Conservation (phyloP, 306 rosid species). For the Cucurbita pepo region DNA sequence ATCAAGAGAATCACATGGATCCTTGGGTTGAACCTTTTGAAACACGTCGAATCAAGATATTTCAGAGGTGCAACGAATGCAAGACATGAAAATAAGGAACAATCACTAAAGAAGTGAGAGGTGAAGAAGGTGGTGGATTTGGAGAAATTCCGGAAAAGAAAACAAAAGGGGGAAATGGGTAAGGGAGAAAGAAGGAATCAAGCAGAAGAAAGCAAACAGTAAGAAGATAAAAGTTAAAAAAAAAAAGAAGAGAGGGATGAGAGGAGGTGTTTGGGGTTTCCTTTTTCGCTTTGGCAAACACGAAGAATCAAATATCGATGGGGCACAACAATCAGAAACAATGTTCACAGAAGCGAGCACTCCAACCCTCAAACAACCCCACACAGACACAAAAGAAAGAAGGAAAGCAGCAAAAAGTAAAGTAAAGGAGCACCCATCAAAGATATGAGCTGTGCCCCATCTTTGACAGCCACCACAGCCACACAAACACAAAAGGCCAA, state of each 20-base stretch:
- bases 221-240: neutral
- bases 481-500: slow-evolving; percentile 57
- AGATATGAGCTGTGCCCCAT: slow-evolving; percentile 58
- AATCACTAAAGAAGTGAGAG: neutral
- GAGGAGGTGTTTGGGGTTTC: neutral
- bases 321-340: slow-evolving; percentile 22
- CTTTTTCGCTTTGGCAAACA: neutral
- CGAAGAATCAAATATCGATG: slow-evolving; percentile 16
- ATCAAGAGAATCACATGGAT: neutral
- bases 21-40: neutral
- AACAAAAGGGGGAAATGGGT: neutral
- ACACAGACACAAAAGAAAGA: slow-evolving; percentile 10
- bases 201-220: neutral
- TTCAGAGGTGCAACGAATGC: neutral
- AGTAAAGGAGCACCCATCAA: slow-evolving; percentile 19
- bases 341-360: neutral
- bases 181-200: neutral
- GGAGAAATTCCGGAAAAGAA: neutral
- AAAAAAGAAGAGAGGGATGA: neutral
- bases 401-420: slow-evolving; percentile 9
- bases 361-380: neutral
- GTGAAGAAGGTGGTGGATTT: neutral
- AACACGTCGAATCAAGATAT: neutral
- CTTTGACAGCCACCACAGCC: slow-evolving; percentile 64
- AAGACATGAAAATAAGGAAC: neutral